Evolutionary conservation across 768 basidiomycete species (phyloP).

Genomic region (Rhodocollybia butyracea): DNA sequence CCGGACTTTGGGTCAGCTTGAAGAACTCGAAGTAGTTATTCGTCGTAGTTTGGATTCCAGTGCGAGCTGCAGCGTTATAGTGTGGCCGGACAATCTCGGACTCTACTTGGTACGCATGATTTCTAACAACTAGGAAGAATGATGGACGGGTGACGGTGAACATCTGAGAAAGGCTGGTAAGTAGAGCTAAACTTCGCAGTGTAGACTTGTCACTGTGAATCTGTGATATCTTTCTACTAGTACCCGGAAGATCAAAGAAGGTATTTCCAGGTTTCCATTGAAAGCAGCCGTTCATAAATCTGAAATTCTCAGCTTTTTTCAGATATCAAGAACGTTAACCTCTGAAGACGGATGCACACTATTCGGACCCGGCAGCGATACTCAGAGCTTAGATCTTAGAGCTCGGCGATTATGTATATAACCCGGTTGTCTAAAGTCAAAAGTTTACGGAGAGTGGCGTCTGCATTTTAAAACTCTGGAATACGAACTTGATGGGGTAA

Average conservation of each 20-base stretch:
- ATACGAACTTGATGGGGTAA: background rate
- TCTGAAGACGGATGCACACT: background rate
- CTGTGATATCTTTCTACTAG: background rate
- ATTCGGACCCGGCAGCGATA: background rate
- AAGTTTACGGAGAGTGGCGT: background rate
- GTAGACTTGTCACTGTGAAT: no score
- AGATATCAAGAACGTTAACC: no score
- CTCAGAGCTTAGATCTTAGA: no score
- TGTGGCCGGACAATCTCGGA: no score
- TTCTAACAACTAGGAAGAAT: no score
- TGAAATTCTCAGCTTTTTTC: background rate
- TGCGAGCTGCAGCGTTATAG: background rate
- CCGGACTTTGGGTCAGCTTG: background rate
- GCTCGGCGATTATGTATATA: background rate
- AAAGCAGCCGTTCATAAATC: no score
- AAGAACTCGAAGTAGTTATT: background rate
- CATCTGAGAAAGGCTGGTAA: background rate
- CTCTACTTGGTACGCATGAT: no score
- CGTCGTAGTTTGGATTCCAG: background rate
- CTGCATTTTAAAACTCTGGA: background rate
- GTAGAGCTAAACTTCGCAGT: background rate
- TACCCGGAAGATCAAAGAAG: background rate
- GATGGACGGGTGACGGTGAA: slow-evolving; percentile 6
- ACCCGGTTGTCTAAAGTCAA: background rate
- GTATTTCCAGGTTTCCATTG: background rate